Percentiles rank a stretch among this genome's conserved stretches.
These are phyloP conservation scores for Solanum chaucha DNA, from an alignment of 257 asterid species.

Conservation along the genomic window DNA sequence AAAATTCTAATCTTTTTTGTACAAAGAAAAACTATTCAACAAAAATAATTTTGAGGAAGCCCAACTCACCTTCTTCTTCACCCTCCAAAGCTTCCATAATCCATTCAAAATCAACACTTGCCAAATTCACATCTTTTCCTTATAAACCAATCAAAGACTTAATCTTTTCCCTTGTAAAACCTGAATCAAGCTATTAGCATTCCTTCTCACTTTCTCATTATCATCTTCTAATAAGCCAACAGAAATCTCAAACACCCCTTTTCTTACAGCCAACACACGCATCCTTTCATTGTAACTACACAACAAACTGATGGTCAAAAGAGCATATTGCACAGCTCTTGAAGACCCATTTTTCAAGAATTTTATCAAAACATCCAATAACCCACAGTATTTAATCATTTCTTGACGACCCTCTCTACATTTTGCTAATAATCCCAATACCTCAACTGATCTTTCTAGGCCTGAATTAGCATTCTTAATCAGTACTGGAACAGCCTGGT, in stretches of 20 bases:
- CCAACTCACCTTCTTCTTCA: slow-evolving; percentile 23
- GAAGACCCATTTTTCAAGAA: slow-evolving; percentile 64
- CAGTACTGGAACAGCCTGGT: slow-evolving; percentile 45
- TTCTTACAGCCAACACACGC: slow-evolving; percentile 38
- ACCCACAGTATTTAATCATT: slow-evolving; percentile 40
- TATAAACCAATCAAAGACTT: slow-evolving; percentile 9
- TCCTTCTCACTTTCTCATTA: slow-evolving; percentile 73
- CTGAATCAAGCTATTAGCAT: slow-evolving; percentile 62
- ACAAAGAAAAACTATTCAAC: slow-evolving; percentile 20
- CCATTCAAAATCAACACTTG: background rate
- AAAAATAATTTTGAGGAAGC: slow-evolving; percentile 8
- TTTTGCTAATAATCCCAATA: slow-evolving; percentile 67
- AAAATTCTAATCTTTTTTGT: slow-evolving; percentile 24
- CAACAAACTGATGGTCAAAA: slow-evolving; percentile 51
- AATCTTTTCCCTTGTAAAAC: slow-evolving; percentile 55
- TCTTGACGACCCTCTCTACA: slow-evolving; percentile 64
- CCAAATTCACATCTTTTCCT: background rate
- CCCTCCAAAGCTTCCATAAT: background rate
- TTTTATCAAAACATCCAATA: slow-evolving; percentile 42
- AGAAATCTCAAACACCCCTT: slow-evolving; percentile 59
- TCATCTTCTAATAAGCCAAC: slow-evolving; percentile 72
- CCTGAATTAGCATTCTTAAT: slow-evolving; percentile 58
- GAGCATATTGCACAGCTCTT: slow-evolving; percentile 72
- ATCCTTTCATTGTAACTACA: slow-evolving; percentile 50
- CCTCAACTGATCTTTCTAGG: slow-evolving; percentile 81